A percentile compares a stretch with the other conserved stretches of the same genome.
Evolutionary conservation across 1,284 basidiomycete genomes (phyloP).

Genomic region (Marasmius tenuissimus): DNA sequence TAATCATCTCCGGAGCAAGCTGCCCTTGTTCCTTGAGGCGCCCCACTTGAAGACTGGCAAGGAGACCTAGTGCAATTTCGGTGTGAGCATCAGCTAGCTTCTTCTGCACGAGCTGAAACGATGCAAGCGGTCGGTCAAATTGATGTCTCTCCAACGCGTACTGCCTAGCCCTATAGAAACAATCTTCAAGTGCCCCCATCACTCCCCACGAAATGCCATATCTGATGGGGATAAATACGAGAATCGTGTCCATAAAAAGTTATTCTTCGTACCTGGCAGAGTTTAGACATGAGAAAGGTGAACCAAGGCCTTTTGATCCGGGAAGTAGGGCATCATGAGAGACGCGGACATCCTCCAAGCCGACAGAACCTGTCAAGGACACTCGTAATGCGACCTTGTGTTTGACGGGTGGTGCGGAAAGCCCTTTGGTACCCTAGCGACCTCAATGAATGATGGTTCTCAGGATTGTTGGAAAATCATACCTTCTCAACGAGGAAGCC

Average conservation of each 20-base stretch:
- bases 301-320: constrained; percentile 72
- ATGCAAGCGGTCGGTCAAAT: constrained; percentile 87
- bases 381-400: constrained; percentile 92
- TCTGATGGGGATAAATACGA: constrained; percentile 28
- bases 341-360: constrained; percentile 84
- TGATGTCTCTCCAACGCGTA: constrained; percentile 92
- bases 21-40: constrained; percentile 83
- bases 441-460: background rate
- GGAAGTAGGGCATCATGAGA: constrained; percentile 75
- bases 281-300: constrained; percentile 90
- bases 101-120: constrained; percentile 96
- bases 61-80: constrained; percentile 81
- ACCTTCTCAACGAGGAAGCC: constrained; percentile 94
- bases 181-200: constrained; percentile 95
- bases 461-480: background rate
- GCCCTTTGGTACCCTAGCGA: constrained; percentile 75
- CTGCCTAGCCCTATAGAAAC: constrained; percentile 73
- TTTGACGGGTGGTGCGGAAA: constrained; percentile 86
- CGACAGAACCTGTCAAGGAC: constrained; percentile 91
- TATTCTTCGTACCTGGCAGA: constrained; percentile 62
- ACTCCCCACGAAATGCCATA: constrained; percentile 93
- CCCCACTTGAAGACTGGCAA: constrained; percentile 83
- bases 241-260: background rate
- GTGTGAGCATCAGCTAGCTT: constrained; percentile 93
- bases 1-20: constrained; percentile 91